Percentiles rank a stretch among this genome's conserved stretches.
These are phyloP conservation scores for Chlorella ohadii DNA, from an alignment of 139 green algal genomes.

Conservation along the genomic window DNA sequence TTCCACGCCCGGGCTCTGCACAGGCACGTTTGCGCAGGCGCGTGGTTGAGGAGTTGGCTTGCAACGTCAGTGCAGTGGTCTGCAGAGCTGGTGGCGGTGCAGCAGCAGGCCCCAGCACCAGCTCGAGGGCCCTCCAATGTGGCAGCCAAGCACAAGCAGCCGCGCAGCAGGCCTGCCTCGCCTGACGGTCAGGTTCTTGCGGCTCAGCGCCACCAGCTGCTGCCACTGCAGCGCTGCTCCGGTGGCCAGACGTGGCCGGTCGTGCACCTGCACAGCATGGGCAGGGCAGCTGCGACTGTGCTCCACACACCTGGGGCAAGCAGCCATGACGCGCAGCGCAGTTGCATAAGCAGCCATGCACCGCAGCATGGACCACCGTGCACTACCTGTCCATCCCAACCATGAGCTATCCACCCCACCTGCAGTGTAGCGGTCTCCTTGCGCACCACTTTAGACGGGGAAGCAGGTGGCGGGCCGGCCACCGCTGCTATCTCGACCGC, in stretches of 20 bases:
- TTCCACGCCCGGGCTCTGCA: slow-evolving; percentile 50
- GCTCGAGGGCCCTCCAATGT: neutral
- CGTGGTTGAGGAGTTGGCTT: no score
- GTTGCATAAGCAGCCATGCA: no score
- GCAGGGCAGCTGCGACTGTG: neutral
- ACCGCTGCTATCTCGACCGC: neutral
- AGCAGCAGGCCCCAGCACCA: no score
- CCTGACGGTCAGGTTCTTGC: slow-evolving; percentile 41
- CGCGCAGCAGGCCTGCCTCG: neutral
- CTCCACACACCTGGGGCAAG: no score
- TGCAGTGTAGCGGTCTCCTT: slow-evolving; percentile 26
- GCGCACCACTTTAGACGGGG: neutral
- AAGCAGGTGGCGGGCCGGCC: neutral
- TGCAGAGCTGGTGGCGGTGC: neutral
- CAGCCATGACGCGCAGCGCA: no score
- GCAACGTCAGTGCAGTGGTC: neutral
- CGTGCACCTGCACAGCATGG: neutral
- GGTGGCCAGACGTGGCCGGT: neutral
- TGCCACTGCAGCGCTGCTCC: slow-evolving; percentile 21
- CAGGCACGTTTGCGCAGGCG: no score
- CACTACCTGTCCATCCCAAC: no score
- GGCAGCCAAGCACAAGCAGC: neutral
- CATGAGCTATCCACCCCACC: neutral
- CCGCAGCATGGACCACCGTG: no score
- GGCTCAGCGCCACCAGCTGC: slow-evolving; percentile 35